A percentile compares a stretch with the other conserved stretches of the same genome.
Evolutionary conservation across 768 basidiomycete species (phyloP).

Genomic region (Favolaschia claudopus): DNA sequence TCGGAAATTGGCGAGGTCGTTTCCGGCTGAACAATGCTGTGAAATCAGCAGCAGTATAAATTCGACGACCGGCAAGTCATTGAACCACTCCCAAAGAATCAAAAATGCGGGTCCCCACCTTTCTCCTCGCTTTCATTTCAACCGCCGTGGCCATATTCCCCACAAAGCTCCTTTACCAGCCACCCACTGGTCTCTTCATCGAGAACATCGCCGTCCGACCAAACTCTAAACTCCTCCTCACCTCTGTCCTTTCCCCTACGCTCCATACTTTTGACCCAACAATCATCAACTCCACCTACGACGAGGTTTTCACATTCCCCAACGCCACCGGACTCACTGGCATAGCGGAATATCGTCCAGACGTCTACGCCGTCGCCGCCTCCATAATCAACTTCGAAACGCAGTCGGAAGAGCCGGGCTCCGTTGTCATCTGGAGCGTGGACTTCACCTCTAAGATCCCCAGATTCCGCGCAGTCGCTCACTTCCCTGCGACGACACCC

Average conservation of each 20-base stretch:
- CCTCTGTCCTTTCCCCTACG: not conserved
- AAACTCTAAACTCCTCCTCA: not conserved
- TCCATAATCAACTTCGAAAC: too few species aligned
- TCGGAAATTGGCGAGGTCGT: too few species aligned
- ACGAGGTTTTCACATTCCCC: not conserved
- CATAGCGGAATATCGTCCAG: not conserved
- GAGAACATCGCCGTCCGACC: constrained; percentile 4
- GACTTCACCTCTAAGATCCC: too few species aligned
- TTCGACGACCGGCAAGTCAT: too few species aligned
- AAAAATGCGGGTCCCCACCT: too few species aligned
- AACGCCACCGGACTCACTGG: constrained; percentile 4
- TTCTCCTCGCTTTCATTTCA: not conserved
- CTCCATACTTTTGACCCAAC: not conserved
- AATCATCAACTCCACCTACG: not conserved
- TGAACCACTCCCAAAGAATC: too few species aligned
- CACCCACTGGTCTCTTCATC: not conserved
- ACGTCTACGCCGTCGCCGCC: not conserved
- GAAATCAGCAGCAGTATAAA: too few species aligned
- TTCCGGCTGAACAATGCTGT: too few species aligned
- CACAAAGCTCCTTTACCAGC: not conserved
- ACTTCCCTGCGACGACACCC: too few species aligned
- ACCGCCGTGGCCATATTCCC: not conserved
- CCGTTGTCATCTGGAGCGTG: too few species aligned
- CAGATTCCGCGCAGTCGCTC: too few species aligned
- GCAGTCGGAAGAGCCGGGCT: too few species aligned